Base-by-base conservation (phyloP, 495 filamentous ascomycete species). In the Beverwykella pulmonaria region DNA sequence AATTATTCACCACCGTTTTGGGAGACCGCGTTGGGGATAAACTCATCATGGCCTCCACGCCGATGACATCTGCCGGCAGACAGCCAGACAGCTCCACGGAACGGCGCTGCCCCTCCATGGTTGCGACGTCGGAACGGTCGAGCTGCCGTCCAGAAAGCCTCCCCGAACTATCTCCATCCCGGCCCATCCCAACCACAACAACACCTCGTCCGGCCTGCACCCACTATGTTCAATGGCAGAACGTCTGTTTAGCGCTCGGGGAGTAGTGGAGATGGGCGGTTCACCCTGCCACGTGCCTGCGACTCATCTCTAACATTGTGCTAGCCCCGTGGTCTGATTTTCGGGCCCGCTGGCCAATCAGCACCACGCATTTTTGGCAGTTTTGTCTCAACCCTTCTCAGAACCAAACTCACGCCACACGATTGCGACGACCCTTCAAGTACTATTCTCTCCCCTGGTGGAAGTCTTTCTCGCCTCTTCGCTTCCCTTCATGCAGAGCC, bases 31-130 rank as follows among this genome's bases (percentile, higher is more conserved):
- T 3, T 14, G 9, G 3, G 39, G 39, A 44, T 44, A 44, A 44
- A 14, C 15, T 44, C 48, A 7, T 50, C 19, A n/a, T 7, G 19
- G 48, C 48, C 1, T 2, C 57, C 27, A n/a, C 48, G n/a, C 61
- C 61, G 60, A 60, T 57, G 59, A 52, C 65, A 68, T 68, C 59
- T 68, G 65, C 65, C 65, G 65, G 52, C 41, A 57, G 53, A 55
- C 7, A 44, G 17, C 41, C 25, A 53, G 36, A 15, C 29, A 30
- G 25, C 41, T 23, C 10, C 17, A 19, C 20, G 58, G 32, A 68
- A 68, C 26, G 10, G 15, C 8, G 25, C 1, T 44, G 56, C 56
- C 57, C 50, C 58, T 39, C 52, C 27, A 20, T 41, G 20, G 20
- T 68, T 63, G 59, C 65, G 65, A 68, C 12, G 14, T 61, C 64